A percentile compares a stretch with the other conserved stretches of the same genome.
phyloP scores from a whole-genome alignment of 2,329 filamentous ascomycete species.

The Penicillium griseofulvum region DNA sequence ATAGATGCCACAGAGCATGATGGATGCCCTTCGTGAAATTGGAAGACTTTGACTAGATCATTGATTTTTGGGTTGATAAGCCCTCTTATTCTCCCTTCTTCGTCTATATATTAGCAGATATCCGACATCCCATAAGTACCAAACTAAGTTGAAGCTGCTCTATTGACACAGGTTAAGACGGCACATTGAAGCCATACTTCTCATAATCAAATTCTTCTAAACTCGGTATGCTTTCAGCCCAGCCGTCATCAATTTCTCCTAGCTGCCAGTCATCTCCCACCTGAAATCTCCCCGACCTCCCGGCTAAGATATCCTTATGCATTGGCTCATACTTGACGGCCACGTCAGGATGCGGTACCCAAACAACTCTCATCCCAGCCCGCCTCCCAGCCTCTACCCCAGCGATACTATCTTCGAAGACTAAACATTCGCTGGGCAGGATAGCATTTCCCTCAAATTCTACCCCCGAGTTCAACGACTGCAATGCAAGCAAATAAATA shows the following conservation, averaged over 20 bases:
- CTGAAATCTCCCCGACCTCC: constrained; percentile 25
- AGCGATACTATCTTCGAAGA: constrained; percentile 36
- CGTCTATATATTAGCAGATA: not conserved
- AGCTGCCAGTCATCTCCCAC: constrained; percentile 34
- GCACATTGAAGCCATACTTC: constrained; percentile 34
- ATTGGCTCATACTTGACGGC: constrained; percentile 34
- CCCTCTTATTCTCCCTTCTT: not conserved
- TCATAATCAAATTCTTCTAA: constrained; percentile 41
- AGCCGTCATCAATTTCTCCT: constrained; percentile 40
- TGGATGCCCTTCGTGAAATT: no score
- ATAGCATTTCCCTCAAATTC: constrained; percentile 7
- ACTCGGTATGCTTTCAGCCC: constrained; percentile 36
- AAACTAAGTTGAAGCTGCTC: not conserved
- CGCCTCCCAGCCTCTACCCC: constrained; percentile 33
- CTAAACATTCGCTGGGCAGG: constrained; percentile 31
- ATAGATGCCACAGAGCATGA: no score
- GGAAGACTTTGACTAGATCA: constrained; percentile 22
- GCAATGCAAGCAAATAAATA: constrained; percentile 27
- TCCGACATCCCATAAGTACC: not conserved
- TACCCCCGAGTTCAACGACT: constrained; percentile 14
- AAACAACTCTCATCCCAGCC: constrained; percentile 37
- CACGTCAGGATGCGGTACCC: constrained; percentile 34
- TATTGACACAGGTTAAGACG: not conserved
- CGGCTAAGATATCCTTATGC: constrained; percentile 20
- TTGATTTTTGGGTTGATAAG: constrained; percentile 12